phyloP scores from a whole-genome alignment of 2,329 filamentous ascomycete genomes.

The Apiospora hydei region DNA sequence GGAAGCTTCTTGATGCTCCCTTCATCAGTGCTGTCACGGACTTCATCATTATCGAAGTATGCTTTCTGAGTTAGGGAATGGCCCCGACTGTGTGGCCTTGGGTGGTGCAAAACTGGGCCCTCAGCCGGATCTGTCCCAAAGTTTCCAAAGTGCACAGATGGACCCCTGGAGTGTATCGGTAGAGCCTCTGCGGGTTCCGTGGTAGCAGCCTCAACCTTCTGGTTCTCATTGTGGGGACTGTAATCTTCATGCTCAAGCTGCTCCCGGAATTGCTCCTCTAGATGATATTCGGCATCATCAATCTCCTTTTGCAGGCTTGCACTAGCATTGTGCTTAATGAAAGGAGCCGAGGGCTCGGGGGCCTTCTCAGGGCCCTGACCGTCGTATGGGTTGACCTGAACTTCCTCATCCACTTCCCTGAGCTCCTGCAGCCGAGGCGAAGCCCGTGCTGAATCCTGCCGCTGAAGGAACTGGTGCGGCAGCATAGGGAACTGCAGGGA shows the following conservation, averaged over 20 bases:
- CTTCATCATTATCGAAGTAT: constrained; percentile 63
- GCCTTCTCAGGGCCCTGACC: constrained; percentile 59
- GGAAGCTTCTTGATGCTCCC: constrained; percentile 47
- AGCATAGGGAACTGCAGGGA: constrained; percentile 65
- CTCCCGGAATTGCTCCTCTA: constrained; percentile 80
- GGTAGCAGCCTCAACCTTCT: constrained; percentile 40
- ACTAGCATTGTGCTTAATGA: constrained; percentile 72
- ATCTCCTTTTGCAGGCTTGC: constrained; percentile 83
- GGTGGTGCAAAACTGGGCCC: constrained; percentile 70
- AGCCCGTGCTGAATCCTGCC: constrained; percentile 60
- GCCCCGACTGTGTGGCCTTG: constrained; percentile 75
- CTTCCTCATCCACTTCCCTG: constrained; percentile 75
- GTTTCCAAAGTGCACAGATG: constrained; percentile 57
- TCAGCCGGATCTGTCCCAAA: constrained; percentile 62
- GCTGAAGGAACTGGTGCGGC: constrained; percentile 63
- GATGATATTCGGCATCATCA: constrained; percentile 84
- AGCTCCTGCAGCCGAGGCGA: constrained; percentile 74
- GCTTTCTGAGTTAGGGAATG: constrained; percentile 75
- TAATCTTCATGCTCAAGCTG: constrained; percentile 82
- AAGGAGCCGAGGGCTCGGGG: constrained; percentile 37
- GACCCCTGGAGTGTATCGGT: constrained; percentile 49
- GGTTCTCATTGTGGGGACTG: constrained; percentile 65
- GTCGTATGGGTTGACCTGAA: constrained; percentile 45
- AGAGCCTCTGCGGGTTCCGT: constrained; percentile 32
- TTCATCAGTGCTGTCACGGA: constrained; percentile 47